Percentiles rank a stretch among this genome's conserved stretches.
phyloP scores from a whole-genome alignment of 352 stramenopile species.

The Plasmopara viticola region DNA sequence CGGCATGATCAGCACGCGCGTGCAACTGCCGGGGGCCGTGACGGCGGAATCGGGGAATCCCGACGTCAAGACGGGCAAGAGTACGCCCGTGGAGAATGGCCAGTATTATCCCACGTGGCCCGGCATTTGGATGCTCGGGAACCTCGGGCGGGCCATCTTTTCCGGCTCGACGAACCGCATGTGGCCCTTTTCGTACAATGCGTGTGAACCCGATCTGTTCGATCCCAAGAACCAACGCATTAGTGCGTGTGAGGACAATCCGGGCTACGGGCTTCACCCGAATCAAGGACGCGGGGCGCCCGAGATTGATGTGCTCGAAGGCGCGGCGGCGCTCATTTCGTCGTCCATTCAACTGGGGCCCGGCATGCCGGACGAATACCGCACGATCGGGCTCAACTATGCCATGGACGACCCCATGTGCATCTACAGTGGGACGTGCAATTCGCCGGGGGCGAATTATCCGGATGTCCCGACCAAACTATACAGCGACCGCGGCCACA shows the following conservation, averaged over 20 bases:
- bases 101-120: slow-evolving; percentile 88
- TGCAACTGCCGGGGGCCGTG: slow-evolving; percentile 77
- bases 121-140: slow-evolving; percentile 94
- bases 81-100: slow-evolving; percentile 46
- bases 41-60: slow-evolving; percentile 41
- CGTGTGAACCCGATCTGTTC: slow-evolving; percentile 71
- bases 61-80: slow-evolving; percentile 32
- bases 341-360: slow-evolving; percentile 86
- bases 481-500: slow-evolving; percentile 36
- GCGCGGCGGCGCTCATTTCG: slow-evolving; percentile 64
- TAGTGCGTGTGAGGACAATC: slow-evolving; percentile 83
- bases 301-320: slow-evolving; percentile 94
- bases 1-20: slow-evolving; percentile 88
- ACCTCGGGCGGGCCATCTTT: slow-evolving; percentile 94
- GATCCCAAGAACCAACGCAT: slow-evolving; percentile 56
- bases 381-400: slow-evolving; percentile 38
- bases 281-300: slow-evolving; percentile 83
- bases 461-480: slow-evolving; percentile 34
- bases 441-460: slow-evolving; percentile 33
- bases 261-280: slow-evolving; percentile 87
- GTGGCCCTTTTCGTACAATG: slow-evolving; percentile 95
- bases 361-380: slow-evolving; percentile 57
- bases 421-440: slow-evolving; percentile 36
- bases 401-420: slow-evolving; percentile 13
- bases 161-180: slow-evolving; percentile 91